Evolutionary conservation across 1,284 basidiomycete species (phyloP).

Genomic region (Ganoderma multipileum): DNA sequence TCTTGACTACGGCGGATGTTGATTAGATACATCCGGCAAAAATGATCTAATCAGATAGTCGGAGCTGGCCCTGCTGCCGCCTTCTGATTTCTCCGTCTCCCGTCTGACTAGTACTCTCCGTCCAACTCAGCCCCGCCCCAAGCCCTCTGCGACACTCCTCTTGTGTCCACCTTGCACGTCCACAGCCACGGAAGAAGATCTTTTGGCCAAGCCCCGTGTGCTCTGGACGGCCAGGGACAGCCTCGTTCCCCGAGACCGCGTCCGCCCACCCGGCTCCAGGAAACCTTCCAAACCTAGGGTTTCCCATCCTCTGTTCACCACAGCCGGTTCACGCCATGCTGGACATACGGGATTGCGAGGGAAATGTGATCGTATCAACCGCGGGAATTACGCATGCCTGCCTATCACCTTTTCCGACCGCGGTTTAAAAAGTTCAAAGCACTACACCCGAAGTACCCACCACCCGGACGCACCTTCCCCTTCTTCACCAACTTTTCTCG

Average conservation of each 20-base stretch:
- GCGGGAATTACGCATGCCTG: constrained; percentile 21
- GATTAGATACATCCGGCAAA: constrained; percentile 19
- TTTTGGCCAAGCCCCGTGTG: not conserved
- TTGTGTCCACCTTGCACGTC: constrained; percentile 6
- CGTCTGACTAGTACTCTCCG: not conserved
- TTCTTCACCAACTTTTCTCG: constrained; percentile 20
- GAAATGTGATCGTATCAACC: constrained; percentile 16
- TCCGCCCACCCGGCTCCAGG: not conserved
- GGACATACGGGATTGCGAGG: not conserved
- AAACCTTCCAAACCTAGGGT: not conserved
- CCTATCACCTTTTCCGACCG: constrained; percentile 20
- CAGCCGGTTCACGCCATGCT: constrained; percentile 16
- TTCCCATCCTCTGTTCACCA: constrained; percentile 7
- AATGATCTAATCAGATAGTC: constrained; percentile 33
- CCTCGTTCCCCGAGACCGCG: not conserved
- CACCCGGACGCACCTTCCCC: constrained; percentile 18
- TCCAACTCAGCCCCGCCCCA: constrained; percentile 6
- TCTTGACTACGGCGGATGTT: not conserved
- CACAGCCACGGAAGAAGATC: not conserved
- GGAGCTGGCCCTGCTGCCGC: not conserved
- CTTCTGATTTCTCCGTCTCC: not conserved
- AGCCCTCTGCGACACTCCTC: not conserved
- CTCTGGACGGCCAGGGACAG: not conserved
- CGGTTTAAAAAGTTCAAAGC: constrained; percentile 27
- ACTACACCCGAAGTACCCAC: constrained; percentile 20